Evolutionary conservation across 2,329 filamentous ascomycete species (phyloP).

Genomic region (Calonectria pseudoturangicola): DNA sequence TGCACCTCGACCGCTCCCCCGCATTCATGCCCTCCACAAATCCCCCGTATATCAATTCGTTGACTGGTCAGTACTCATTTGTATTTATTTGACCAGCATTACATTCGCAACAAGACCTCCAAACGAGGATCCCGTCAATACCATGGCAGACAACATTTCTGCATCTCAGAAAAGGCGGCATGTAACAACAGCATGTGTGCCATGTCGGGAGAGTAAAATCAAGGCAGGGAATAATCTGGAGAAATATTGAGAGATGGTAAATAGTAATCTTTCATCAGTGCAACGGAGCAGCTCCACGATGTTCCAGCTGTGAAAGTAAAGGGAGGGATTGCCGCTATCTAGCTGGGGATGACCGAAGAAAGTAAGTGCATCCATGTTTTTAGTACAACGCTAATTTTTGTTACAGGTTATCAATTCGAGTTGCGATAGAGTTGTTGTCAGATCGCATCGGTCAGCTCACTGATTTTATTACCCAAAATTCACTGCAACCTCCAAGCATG

Average conservation of each 20-base stretch:
- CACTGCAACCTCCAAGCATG: constrained; percentile 62
- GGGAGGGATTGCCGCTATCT: constrained; percentile 45
- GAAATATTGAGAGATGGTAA: background rate
- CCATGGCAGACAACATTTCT: background rate
- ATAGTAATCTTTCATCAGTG: constrained; percentile 28
- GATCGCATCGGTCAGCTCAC: constrained; percentile 41
- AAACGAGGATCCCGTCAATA: background rate
- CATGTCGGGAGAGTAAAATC: constrained; percentile 66
- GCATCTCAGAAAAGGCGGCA: constrained; percentile 57
- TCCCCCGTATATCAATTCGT: background rate
- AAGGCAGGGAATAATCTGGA: constrained; percentile 53
- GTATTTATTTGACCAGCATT: background rate
- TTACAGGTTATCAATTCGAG: constrained; percentile 40
- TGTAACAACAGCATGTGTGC: constrained; percentile 65
- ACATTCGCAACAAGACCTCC: background rate
- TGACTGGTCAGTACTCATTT: background rate
- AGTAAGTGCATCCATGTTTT: constrained; percentile 21
- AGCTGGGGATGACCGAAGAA: constrained; percentile 45
- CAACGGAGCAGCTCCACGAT: constrained; percentile 41
- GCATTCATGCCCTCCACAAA: background rate
- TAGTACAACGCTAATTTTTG: background rate
- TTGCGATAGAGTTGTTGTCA: constrained; percentile 43
- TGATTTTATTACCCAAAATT: constrained; percentile 63
- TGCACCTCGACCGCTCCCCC: background rate
- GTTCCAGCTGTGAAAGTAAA: constrained; percentile 46